Conservation (phyloP, 495 filamentous ascomycete genomes). For the Lepraria neglecta region DNA sequence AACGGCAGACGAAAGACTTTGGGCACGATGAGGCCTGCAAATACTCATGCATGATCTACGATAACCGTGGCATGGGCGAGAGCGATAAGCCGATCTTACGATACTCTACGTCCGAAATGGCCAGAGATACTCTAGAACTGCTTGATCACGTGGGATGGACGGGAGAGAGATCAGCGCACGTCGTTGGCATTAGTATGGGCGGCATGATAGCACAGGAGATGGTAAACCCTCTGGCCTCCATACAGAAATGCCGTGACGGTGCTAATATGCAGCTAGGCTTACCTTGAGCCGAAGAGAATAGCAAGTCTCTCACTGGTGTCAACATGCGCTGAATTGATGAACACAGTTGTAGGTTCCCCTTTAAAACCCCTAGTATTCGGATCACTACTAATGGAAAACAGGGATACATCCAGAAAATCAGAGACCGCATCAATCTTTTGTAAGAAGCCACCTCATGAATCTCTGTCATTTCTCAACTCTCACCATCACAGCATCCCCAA, state of each 20-base stretch:
- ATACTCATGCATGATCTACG: constrained; percentile 66
- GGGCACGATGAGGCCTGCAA: constrained; percentile 54
- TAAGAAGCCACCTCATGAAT: constrained; percentile 7
- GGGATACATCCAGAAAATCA: constrained; percentile 57
- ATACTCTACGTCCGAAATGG: constrained; percentile 73
- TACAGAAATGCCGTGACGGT: background rate
- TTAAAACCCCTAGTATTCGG: background rate
- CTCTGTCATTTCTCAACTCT: background rate
- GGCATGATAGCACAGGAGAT: constrained; percentile 87
- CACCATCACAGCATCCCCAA: constrained; percentile 45
- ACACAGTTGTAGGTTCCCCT: constrained; percentile 39
- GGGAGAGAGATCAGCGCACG: constrained; percentile 49
- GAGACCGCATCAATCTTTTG: constrained; percentile 54
- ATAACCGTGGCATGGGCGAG: constrained; percentile 66
- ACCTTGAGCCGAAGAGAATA: constrained; percentile 55
- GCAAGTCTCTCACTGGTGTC: constrained; percentile 60
- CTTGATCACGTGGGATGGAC: constrained; percentile 65
- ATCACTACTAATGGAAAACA: constrained; percentile 5
- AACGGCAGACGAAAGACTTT: constrained; percentile 68
- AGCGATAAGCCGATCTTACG: constrained; percentile 64
- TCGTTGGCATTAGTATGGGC: constrained; percentile 70
- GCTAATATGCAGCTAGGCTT: constrained; percentile 35
- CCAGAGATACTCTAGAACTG: constrained; percentile 61
- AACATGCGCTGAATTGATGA: constrained; percentile 64
- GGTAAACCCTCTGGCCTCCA: constrained; percentile 28